Percentiles rank a stretch among this genome's conserved stretches.
These are phyloP conservation scores for Trametes elegans DNA, from an alignment of 768 basidiomycete genomes.

Conservation along the genomic window DNA sequence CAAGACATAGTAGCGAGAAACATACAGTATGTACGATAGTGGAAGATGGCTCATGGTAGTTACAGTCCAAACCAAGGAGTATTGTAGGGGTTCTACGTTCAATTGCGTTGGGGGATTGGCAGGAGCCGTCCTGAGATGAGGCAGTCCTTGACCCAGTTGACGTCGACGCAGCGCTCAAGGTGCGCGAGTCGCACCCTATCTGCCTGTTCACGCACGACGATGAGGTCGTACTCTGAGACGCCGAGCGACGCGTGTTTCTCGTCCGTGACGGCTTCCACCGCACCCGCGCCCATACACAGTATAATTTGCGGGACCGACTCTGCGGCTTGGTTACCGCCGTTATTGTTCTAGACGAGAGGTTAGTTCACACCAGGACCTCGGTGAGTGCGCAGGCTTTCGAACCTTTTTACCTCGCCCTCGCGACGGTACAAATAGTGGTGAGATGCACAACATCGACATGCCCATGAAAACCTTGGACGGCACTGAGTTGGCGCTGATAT, in stretches of 20 bases:
- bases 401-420: slow-evolving; percentile 31
- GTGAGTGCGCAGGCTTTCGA: not conserved
- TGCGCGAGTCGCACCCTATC: slow-evolving; percentile 30
- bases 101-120: slow-evolving; percentile 15
- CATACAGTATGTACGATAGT: too few species aligned
- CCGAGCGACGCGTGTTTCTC: slow-evolving; percentile 38
- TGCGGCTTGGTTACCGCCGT: slow-evolving; percentile 27
- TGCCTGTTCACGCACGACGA: slow-evolving; percentile 55
- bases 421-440: slow-evolving; percentile 45
- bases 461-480: slow-evolving; percentile 55
- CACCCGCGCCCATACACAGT: slow-evolving; percentile 72
- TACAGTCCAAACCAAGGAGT: too few species aligned
- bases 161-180: slow-evolving; percentile 42
- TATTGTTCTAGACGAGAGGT: not conserved
- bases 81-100: not conserved
- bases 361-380: not conserved
- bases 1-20: not conserved
- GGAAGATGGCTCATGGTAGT: too few species aligned
- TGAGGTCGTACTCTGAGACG: slow-evolving; percentile 49
- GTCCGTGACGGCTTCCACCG: slow-evolving; percentile 65
- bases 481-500: slow-evolving; percentile 59
- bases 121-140: slow-evolving; percentile 60
- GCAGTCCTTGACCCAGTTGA: slow-evolving; percentile 78
- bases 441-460: slow-evolving; percentile 59
- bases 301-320: slow-evolving; percentile 63